A percentile compares a stretch with the other conserved stretches of the same genome.
Evolutionary conservation across 768 basidiomycete genomes (phyloP).

Genomic region (Lepiota venenata): DNA sequence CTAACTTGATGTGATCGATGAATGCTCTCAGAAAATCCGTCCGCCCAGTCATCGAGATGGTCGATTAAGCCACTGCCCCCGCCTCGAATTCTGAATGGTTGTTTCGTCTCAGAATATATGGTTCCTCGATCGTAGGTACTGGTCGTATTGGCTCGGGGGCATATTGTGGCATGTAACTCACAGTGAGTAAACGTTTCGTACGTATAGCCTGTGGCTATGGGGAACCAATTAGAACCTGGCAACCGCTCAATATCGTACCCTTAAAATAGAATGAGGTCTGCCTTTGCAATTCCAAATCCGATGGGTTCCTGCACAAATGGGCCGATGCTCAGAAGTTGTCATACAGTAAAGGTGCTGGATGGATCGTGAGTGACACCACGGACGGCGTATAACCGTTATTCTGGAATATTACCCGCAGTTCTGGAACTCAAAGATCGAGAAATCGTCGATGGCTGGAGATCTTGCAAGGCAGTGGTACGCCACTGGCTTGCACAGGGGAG

Average conservation of each 20-base stretch:
- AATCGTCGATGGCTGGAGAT: slow-evolving; percentile 44
- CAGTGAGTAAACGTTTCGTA: no score
- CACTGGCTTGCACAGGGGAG: not conserved
- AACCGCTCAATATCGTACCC: not conserved
- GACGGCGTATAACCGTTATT: not conserved
- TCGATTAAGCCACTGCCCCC: no score
- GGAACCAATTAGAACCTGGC: no score
- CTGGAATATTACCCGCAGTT: slow-evolving; percentile 22
- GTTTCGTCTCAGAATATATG: no score
- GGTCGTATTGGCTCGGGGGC: no score
- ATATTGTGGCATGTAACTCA: no score
- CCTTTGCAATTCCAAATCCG: slow-evolving; percentile 57
- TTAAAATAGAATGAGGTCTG: slow-evolving; percentile 42
- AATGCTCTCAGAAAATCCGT: no score
- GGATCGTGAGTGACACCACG: slow-evolving; percentile 48
- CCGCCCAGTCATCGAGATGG: no score
- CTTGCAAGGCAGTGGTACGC: slow-evolving; percentile 64
- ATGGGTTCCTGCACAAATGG: slow-evolving; percentile 62
- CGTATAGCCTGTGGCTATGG: no score
- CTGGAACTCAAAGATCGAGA: slow-evolving; percentile 78
- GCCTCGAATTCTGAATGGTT: no score
- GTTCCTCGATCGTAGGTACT: no score
- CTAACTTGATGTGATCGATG: no score
- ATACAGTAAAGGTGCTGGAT: slow-evolving; percentile 58
- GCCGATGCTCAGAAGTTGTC: slow-evolving; percentile 73